Percentiles rank a stretch among this genome's conserved stretches.
Conservation (phyloP, 2,329 filamentous ascomycete species). For the Bertia moriformis region DNA sequence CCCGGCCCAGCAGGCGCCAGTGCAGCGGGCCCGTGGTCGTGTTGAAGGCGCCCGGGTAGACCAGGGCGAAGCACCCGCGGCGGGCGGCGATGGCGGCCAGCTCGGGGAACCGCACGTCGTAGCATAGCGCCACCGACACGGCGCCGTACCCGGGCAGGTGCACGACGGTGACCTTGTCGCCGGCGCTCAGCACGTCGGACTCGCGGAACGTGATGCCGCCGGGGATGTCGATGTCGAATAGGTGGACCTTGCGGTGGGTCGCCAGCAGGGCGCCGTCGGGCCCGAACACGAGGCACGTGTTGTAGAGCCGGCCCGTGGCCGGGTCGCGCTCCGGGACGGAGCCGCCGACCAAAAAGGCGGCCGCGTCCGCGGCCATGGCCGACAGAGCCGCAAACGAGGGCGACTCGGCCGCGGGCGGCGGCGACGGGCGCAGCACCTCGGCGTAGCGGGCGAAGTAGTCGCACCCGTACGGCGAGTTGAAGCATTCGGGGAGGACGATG, state of each 20-base stretch:
- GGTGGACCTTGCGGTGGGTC: conserved; percentile 81
- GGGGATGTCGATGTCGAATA: conserved; percentile 96
- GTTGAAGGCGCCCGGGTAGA: conserved; percentile 98
- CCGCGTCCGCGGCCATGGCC: conserved; percentile 62
- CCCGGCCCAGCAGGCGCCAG: conserved; percentile 72
- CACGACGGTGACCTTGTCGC: conserved; percentile 71
- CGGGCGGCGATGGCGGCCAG: conserved; percentile 78
- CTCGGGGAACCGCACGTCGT: conserved; percentile 94
- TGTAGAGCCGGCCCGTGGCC: conserved; percentile 60
- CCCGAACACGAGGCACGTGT: conserved; percentile 74
- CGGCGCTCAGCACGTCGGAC: conserved; percentile 73
- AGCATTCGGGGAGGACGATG: conserved; percentile 91
- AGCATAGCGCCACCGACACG: conserved; percentile 85
- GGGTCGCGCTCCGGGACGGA: conserved; percentile 75
- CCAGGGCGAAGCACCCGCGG: conserved; percentile 68
- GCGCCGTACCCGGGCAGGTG: conserved; percentile 79
- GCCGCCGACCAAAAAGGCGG: conserved; percentile 73
- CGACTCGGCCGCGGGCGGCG: conserved; percentile 40
- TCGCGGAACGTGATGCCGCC: conserved; percentile 86
- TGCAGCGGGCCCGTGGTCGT: conserved; percentile 81
- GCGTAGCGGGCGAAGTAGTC: conserved; percentile 84
- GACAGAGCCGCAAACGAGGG: conserved; percentile 79
- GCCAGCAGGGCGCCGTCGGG: conserved; percentile 66
- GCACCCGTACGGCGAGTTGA: conserved; percentile 94
- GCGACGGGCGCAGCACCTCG: conserved; percentile 55